A percentile compares a stretch with the other conserved stretches of the same genome.
Evolutionary conservation across 257 asterid species (phyloP).

Genomic region (Nyctanthes arbortristis): DNA sequence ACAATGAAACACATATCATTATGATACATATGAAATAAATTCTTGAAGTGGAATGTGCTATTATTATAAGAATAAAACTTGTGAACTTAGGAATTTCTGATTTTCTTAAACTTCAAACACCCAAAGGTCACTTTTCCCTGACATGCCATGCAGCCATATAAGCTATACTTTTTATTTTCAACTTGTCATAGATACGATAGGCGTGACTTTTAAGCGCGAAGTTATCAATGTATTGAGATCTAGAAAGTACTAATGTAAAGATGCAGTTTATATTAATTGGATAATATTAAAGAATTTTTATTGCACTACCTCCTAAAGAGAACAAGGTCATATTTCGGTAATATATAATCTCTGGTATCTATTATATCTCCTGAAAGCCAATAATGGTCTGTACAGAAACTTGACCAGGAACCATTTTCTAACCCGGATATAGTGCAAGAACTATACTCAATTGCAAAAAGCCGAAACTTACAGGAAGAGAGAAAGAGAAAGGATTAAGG

Average conservation of each 20-base stretch:
- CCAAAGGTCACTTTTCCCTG: background rate
- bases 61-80: slow-evolving; percentile 8
- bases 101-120: background rate
- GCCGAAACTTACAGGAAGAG: background rate
- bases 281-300: background rate
- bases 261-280: background rate
- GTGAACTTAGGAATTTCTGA: background rate
- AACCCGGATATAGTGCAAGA: background rate
- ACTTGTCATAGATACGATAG: background rate
- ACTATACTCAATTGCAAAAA: background rate
- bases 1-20: background rate
- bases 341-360: background rate
- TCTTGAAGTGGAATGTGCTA: background rate
- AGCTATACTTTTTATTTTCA: background rate
- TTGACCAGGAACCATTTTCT: background rate
- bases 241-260: background rate
- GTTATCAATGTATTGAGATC: background rate
- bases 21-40: background rate
- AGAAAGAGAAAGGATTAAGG: slow-evolving; percentile 6
- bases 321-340: background rate
- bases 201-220: background rate
- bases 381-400: background rate
- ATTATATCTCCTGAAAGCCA: background rate
- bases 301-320: background rate
- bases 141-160: background rate